A percentile compares a stretch with the other conserved stretches of the same genome.
phyloP scores from a whole-genome alignment of 2,329 filamentous ascomycete genomes.

The Ilyonectria destructans region DNA sequence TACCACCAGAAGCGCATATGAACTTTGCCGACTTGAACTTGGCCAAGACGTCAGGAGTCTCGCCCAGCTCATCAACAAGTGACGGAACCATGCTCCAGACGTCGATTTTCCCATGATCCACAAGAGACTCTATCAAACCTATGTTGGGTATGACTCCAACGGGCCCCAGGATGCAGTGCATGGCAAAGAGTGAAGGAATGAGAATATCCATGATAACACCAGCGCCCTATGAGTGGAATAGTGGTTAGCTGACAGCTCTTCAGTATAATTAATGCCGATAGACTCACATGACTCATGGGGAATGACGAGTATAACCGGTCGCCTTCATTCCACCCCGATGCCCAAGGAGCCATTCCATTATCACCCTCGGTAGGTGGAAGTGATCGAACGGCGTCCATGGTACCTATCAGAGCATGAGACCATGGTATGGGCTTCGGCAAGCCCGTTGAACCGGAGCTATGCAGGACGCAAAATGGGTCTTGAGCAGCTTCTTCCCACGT shows the following conservation, averaged over 20 bases:
- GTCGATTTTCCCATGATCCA: constrained; percentile 54
- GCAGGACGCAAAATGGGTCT: constrained; percentile 8
- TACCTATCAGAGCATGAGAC: constrained; percentile 47
- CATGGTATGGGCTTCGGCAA: constrained; percentile 30
- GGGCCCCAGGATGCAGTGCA: constrained; percentile 57
- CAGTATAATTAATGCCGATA: background rate
- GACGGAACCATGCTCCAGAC: constrained; percentile 59
- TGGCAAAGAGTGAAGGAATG: constrained; percentile 54
- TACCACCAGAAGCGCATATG: constrained; percentile 56
- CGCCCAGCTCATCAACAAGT: constrained; percentile 54
- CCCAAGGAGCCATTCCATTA: constrained; percentile 49
- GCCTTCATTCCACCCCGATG: constrained; percentile 47
- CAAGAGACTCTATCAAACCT: constrained; percentile 52
- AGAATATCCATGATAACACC: constrained; percentile 62
- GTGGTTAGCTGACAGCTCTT: background rate
- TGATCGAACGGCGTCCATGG: constrained; percentile 49
- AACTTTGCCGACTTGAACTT: constrained; percentile 54
- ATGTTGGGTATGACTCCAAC: constrained; percentile 55
- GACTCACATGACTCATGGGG: constrained; percentile 55
- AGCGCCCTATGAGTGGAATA: constrained; percentile 51
- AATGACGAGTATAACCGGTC: constrained; percentile 56
- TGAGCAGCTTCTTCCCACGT: background rate
- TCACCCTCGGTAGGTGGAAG: constrained; percentile 54
- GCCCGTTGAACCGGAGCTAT: background rate
- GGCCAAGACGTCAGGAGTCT: constrained; percentile 50